phyloP scores from a whole-genome alignment of 23 red algal genomes.

The Gracilaria vermiculophylla region DNA sequence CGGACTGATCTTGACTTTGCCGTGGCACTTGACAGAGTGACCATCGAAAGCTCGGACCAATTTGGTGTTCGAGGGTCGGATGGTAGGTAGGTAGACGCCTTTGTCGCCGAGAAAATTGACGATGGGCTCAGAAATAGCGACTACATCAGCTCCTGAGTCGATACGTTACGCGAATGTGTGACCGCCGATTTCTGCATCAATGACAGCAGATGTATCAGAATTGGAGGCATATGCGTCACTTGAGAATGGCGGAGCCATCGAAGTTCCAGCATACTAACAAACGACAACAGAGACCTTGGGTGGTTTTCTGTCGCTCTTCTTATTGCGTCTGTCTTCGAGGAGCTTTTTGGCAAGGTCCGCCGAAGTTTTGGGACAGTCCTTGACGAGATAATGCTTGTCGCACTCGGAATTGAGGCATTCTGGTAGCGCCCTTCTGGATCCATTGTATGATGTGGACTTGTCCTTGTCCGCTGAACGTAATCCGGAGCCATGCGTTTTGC shows the following conservation, averaged over 20 bases:
- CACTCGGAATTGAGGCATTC: too few species aligned
- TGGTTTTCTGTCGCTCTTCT: not conserved
- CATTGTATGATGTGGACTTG: too few species aligned
- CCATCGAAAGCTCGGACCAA: constrained; percentile 9
- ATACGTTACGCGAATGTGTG: constrained; percentile 38
- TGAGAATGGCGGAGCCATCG: too few species aligned
- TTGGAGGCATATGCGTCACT: too few species aligned
- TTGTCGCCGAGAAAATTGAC: constrained; percentile 25
- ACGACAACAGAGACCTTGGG: too few species aligned
- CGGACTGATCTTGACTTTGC: not conserved
- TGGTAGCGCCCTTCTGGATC: too few species aligned
- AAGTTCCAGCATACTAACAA: too few species aligned
- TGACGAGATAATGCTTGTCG: too few species aligned
- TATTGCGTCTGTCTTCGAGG: not conserved
- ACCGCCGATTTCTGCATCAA: constrained; percentile 30
- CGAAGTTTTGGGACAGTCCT: too few species aligned
- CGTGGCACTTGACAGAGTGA: not conserved
- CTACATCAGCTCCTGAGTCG: constrained; percentile 36
- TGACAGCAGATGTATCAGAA: not conserved
- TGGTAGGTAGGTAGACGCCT: not conserved
- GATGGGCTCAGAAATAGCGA: constrained; percentile 18
- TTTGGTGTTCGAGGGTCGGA: not conserved
- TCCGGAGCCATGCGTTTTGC: not conserved
- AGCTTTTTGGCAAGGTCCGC: not conserved
- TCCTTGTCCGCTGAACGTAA: too few species aligned